These are phyloP conservation scores for Nicotiana paniculata DNA, from an alignment of 257 asterid genomes.

Conservation along the genomic window DNA sequence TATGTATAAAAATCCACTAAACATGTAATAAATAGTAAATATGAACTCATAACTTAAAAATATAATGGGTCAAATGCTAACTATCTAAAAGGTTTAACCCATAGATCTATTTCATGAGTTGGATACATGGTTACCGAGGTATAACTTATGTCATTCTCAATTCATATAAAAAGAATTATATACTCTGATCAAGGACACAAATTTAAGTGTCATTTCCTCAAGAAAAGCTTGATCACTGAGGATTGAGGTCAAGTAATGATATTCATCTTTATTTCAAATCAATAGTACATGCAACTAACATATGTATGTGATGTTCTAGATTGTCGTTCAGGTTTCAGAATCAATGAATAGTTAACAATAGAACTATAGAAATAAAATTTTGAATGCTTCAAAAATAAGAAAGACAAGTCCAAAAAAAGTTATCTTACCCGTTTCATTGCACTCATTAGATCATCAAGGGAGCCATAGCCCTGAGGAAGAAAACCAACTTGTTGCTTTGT, in stretches of 20 bases:
- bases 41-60: too few species aligned
- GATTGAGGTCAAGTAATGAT: neutral
- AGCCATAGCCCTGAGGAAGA: constrained; percentile 42
- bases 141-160: neutral
- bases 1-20: too few species aligned
- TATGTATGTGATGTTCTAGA: neutral
- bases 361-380: neutral
- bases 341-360: too few species aligned
- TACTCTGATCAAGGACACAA: neutral
- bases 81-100: neutral
- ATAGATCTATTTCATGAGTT: neutral
- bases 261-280: neutral
- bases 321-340: neutral
- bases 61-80: too few species aligned
- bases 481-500: constrained; percentile 46
- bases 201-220: neutral
- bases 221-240: neutral
- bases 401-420: constrained; percentile 3
- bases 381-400: neutral
- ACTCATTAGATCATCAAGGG: constrained; percentile 66
- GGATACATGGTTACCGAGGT: neutral
- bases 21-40: too few species aligned
- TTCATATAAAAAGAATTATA: neutral
- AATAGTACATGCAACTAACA: neutral
- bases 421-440: constrained; percentile 51